These are phyloP conservation scores for Calonectria crousiana DNA, from an alignment of 2,329 filamentous ascomycete genomes.

Conservation along the genomic window DNA sequence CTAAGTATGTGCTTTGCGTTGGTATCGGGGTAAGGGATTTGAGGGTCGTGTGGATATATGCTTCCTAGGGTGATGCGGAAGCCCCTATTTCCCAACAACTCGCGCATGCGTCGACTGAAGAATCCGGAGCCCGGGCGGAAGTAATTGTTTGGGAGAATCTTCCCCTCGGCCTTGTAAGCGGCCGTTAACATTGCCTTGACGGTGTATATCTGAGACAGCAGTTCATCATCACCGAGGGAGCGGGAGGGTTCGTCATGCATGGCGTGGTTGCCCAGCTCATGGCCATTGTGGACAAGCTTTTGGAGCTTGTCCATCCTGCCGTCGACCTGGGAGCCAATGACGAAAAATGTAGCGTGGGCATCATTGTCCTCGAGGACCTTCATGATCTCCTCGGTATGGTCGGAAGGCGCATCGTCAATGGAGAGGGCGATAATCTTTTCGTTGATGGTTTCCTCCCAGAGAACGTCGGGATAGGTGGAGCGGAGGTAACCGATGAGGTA, in stretches of 20 bases:
- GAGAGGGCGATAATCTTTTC: slow-evolving; percentile 83
- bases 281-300: slow-evolving; percentile 69
- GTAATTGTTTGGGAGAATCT: slow-evolving; percentile 68
- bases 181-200: slow-evolving; percentile 72
- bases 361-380: slow-evolving; percentile 73
- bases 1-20: slow-evolving; percentile 86
- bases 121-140: slow-evolving; percentile 90
- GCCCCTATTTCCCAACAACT: slow-evolving; percentile 68
- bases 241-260: slow-evolving; percentile 87
- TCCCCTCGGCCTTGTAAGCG: slow-evolving; percentile 65
- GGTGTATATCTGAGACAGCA: slow-evolving; percentile 71
- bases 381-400: slow-evolving; percentile 78
- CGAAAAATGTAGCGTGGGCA: slow-evolving; percentile 86
- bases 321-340: slow-evolving; percentile 83
- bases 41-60: slow-evolving; percentile 93
- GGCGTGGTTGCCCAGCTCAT: slow-evolving; percentile 88
- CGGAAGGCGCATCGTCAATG: slow-evolving; percentile 87
- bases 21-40: slow-evolving; percentile 75
- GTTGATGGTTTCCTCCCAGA: slow-evolving; percentile 74
- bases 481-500: slow-evolving; percentile 78
- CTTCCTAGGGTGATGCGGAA: slow-evolving; percentile 84
- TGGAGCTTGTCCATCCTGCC: slow-evolving; percentile 67
- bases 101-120: slow-evolving; percentile 79
- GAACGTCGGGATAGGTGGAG: slow-evolving; percentile 79
- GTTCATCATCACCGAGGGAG: slow-evolving; percentile 67